Percentiles rank a stretch among this genome's conserved stretches.
phyloP scores from a whole-genome alignment of 495 filamentous ascomycete genomes.

The Aspergillus mulundensis region DNA sequence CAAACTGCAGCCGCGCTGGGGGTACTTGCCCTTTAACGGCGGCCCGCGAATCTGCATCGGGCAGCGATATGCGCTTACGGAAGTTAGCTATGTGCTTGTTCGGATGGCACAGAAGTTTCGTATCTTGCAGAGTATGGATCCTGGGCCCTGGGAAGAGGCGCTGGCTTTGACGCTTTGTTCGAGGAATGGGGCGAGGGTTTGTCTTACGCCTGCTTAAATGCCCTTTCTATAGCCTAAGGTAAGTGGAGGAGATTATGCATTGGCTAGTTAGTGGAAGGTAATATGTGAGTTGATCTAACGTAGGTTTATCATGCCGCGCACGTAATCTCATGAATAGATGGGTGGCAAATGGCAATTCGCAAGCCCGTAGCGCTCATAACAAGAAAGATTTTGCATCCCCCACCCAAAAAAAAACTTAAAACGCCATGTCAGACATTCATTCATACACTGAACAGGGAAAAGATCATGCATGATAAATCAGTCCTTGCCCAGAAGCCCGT shows the following conservation, averaged over 20 bases:
- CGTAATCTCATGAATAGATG: too few relatives aligned
- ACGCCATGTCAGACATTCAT: background rate
- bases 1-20: conserved; percentile 40
- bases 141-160: conserved; percentile 13
- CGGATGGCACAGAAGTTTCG: conserved; percentile 62
- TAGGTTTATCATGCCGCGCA: background rate
- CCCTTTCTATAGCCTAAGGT: too few relatives aligned
- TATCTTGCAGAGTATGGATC: conserved; percentile 13
- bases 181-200: conserved; percentile 2
- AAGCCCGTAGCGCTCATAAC: background rate
- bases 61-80: conserved; percentile 62
- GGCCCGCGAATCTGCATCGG: conserved; percentile 79
- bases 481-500: conserved; percentile 21
- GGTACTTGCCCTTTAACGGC: conserved; percentile 69
- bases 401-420: background rate
- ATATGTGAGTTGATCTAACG: background rate
- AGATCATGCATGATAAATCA: conserved; percentile 1
- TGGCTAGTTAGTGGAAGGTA: too few relatives aligned
- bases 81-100: conserved; percentile 62
- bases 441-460: background rate
- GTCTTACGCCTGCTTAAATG: background rate
- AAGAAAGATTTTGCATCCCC: background rate
- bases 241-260: too few relatives aligned
- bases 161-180: conserved; percentile 4
- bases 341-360: background rate